phyloP scores from a whole-genome alignment of 176 grass and related monocot species.

The Oropetium thomaeum region DNA sequence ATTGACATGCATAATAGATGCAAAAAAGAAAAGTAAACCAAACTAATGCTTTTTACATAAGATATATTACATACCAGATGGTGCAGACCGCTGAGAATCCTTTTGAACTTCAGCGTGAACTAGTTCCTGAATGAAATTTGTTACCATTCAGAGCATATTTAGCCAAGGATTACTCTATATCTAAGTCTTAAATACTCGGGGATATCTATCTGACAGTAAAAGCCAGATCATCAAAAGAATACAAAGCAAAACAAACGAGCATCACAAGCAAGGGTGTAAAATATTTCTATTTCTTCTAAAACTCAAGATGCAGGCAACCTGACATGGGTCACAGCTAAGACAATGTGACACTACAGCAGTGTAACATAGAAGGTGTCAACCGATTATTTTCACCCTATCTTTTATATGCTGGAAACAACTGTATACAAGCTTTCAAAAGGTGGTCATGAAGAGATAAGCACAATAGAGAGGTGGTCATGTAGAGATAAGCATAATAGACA shows the following conservation, averaged over 20 bases:
- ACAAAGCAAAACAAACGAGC: slow-evolving; percentile 9
- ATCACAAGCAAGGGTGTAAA: background rate
- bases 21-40: background rate
- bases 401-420: background rate
- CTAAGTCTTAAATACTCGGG: no score
- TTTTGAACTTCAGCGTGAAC: slow-evolving; percentile 48
- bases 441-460: background rate
- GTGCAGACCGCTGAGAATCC: slow-evolving; percentile 49
- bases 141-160: slow-evolving; percentile 26
- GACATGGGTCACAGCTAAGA: background rate
- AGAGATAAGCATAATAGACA: slow-evolving; percentile 12
- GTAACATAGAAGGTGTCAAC: background rate
- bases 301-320: background rate
- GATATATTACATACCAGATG: slow-evolving; percentile 31
- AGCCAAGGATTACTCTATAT: background rate
- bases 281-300: background rate
- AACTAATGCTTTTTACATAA: background rate
- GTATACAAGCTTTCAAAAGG: background rate
- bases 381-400: slow-evolving; percentile 7
- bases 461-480: background rate
- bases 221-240: slow-evolving; percentile 2
- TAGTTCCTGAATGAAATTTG: slow-evolving; percentile 43
- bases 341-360: background rate
- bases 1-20: background rate
- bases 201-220: slow-evolving; percentile 5